Evolutionary conservation across 306 rosid species (phyloP), one percentile per base, ranked within the genome.

Genomic region (Canavalia ensiformis): DNA sequence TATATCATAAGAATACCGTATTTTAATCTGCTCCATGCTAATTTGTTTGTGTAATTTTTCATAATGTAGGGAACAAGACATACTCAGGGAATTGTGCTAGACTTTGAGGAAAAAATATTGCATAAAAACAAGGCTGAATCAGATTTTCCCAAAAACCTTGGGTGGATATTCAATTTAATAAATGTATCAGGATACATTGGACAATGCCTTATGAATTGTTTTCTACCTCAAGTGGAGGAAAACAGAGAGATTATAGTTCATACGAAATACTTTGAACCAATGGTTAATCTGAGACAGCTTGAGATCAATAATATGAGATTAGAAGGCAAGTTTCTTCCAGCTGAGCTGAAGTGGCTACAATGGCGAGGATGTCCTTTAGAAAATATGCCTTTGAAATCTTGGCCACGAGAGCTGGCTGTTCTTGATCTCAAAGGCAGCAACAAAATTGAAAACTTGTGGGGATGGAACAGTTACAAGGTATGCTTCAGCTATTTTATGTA

Each of bases 361-460:
- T 92, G 94, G 97, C 88, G 74, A 79, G 89, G 74, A 11, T 90
- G 97, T 72, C 88, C 91, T 60, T 65, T 77, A n/a, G 85, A 47
- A 51, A 6, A 29, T 58, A 58, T 92, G 30, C 86, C 93, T 76
- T 79, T 82, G 56, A 83, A 86, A 45, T 88, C 56, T 62, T 76
- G 63, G 77, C 90, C 90, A n/a, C 78, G n/a, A 39, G 75, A 84
- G 45, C 82, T 90, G 71, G 81, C 90, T 57, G 82, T 92, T 41
- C 90, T 92, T 75, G 91, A 89, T 88, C 93, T 90, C 81, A 83
- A 90, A 68, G 44, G 83, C 18, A 89, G 90, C 76, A 6, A 81
- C 44, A 79, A 84, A 52, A 86, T 90, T 8, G 50, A 82, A 68
- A 65, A 30, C 37, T 37, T 90, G 74, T 68, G 89, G 88, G 68